A percentile compares a stretch with the other conserved stretches of the same genome.
These are phyloP conservation scores for Tylopilus cervinicoccineus DNA, from an alignment of 768 basidiomycete species.

Conservation along the genomic window DNA sequence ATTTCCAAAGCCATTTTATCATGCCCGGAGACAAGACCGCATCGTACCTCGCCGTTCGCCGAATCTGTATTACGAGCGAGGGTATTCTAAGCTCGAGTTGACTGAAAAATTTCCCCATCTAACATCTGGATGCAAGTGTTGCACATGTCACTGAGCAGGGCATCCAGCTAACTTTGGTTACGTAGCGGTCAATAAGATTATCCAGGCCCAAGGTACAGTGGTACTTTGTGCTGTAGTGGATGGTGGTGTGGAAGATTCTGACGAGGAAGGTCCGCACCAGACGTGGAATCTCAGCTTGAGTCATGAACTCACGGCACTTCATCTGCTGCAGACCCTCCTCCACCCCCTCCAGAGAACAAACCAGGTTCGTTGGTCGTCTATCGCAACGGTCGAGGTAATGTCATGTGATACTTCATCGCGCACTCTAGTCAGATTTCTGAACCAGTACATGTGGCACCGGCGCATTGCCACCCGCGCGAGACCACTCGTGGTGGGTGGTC, in stretches of 20 bases:
- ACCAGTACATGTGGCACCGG: conserved; percentile 17
- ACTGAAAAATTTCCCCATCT: conserved; percentile 38
- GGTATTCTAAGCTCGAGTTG: conserved; percentile 24
- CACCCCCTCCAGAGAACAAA: conserved; percentile 43
- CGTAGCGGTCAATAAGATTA: conserved; percentile 50
- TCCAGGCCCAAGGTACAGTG: conserved; percentile 41
- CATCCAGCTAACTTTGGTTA: conserved; percentile 1
- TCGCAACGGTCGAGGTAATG: conserved; percentile 28
- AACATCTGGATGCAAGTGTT: conserved; percentile 38
- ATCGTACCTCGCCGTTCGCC: conserved; percentile 19
- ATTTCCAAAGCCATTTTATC: conserved; percentile 22
- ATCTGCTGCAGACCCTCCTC: conserved; percentile 14
- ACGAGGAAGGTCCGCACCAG: conserved; percentile 19
- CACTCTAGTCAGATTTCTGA: conserved; percentile 1
- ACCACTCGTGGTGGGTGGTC: conserved; percentile 17
- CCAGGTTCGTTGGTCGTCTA: conserved; percentile 45
- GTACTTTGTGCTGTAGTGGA: conserved; percentile 44
- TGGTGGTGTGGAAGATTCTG: conserved; percentile 41
- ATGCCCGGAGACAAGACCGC: conserved; percentile 21
- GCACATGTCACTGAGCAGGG: background rate
- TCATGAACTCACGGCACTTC: background rate
- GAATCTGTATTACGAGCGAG: conserved; percentile 22
- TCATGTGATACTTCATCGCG: background rate
- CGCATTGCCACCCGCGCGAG: conserved; percentile 17
- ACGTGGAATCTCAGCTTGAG: conserved; percentile 23